phyloP scores from a whole-genome alignment of 306 rosid genomes.

The Prunus davidiana region DNA sequence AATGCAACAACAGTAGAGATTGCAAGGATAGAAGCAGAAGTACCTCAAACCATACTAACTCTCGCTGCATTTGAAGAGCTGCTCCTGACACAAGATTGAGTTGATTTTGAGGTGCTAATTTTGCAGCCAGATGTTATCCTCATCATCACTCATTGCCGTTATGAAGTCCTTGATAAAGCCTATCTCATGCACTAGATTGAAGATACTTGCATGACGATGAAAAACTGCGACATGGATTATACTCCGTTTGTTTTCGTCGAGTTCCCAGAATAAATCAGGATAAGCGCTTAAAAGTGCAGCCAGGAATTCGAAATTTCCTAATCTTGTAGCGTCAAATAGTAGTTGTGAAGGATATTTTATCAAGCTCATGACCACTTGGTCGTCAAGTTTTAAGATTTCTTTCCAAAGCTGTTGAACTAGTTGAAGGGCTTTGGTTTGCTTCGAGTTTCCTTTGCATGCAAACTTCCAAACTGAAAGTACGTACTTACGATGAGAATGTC shows the following conservation, averaged over 20 bases:
- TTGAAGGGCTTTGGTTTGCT: slow-evolving; percentile 13
- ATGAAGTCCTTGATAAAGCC: slow-evolving; percentile 4
- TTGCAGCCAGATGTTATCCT: slow-evolving; percentile 21
- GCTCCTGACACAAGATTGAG: slow-evolving; percentile 28
- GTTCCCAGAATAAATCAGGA: slow-evolving; percentile 23
- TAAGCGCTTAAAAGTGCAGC: slow-evolving; percentile 8
- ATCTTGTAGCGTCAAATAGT: slow-evolving; percentile 18
- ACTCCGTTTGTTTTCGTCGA: slow-evolving; percentile 1
- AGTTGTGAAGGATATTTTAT: not conserved
- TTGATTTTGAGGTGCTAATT: slow-evolving; percentile 18
- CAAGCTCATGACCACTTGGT: not conserved
- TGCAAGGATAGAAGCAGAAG: too few relatives aligned
- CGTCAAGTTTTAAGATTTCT: not conserved
- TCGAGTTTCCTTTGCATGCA: not conserved
- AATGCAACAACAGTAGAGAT: too few relatives aligned
- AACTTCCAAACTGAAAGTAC: not conserved
- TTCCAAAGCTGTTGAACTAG: slow-evolving; percentile 22
- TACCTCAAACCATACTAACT: too few relatives aligned
- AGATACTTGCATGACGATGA: slow-evolving; percentile 22
- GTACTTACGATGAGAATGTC: not conserved
- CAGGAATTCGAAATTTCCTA: slow-evolving; percentile 33
- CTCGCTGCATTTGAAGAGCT: slow-evolving; percentile 4
- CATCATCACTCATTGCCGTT: not conserved
- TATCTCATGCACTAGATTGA: not conserved
- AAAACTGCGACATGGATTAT: slow-evolving; percentile 23